Evolutionary conservation across 768 basidiomycete species (phyloP).

Genomic region (Auriculariales sp.): DNA sequence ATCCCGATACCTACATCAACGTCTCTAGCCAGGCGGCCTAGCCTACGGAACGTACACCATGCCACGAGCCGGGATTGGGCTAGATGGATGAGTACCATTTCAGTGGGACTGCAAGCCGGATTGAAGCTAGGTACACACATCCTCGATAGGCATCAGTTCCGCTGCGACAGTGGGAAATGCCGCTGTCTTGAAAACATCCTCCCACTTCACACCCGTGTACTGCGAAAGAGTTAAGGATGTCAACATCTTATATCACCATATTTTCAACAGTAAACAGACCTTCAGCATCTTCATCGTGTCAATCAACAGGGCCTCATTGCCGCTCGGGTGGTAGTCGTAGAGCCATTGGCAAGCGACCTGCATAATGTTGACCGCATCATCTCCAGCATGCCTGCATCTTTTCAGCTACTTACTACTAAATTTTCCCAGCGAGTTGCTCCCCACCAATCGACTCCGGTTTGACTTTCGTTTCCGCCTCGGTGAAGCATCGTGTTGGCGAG

Average conservation of each 20-base stretch:
- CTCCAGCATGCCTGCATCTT: no score
- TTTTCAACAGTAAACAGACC: no score
- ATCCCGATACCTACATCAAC: slow-evolving; percentile 18
- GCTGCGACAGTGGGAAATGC: no score
- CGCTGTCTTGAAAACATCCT: slow-evolving; percentile 33
- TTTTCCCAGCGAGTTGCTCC: slow-evolving; percentile 42
- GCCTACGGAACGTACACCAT: neutral
- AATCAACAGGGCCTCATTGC: slow-evolving; percentile 30
- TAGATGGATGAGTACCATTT: slow-evolving; percentile 10
- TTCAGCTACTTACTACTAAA: no score
- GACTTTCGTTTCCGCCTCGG: slow-evolving; percentile 24
- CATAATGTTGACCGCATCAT: no score
- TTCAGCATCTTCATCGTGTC: slow-evolving; percentile 41
- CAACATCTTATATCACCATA: no score
- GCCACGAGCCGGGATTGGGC: slow-evolving; percentile 33
- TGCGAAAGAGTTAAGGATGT: no score
- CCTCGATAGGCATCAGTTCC: no score
- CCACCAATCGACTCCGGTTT: slow-evolving; percentile 41
- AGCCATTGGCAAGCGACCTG: slow-evolving; percentile 24
- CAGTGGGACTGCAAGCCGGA: neutral
- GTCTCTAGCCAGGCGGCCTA: neutral
- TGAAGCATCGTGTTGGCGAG: slow-evolving; percentile 42
- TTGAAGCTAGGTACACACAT: slow-evolving; percentile 12
- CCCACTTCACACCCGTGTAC: slow-evolving; percentile 40
- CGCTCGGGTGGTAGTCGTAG: slow-evolving; percentile 37